Conservation (phyloP, 2,329 filamentous ascomycete species). For the Curvularia eragrostidis region DNA sequence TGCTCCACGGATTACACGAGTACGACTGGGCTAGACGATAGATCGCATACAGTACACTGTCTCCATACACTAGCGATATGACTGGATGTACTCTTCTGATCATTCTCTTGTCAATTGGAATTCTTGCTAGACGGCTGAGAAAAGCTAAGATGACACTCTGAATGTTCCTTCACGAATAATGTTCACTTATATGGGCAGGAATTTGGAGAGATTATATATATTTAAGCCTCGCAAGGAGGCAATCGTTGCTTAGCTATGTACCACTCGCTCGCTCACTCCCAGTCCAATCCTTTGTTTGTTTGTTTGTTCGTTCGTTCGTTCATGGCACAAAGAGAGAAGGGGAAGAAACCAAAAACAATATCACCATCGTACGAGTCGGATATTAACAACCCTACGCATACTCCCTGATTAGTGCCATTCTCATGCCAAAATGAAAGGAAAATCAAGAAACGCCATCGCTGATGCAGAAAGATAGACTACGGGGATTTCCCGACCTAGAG, state of each 20-base stretch:
- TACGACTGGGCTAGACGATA: conserved; percentile 1
- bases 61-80: neutral
- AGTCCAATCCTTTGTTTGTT: neutral
- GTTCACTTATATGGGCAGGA: neutral
- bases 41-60: neutral
- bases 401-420: neutral
- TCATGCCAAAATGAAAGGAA: neutral
- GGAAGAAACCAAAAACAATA: neutral
- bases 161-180: neutral
- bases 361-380: neutral
- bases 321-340: neutral
- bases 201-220: neutral
- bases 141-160: neutral
- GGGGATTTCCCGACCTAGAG: neutral
- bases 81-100: neutral
- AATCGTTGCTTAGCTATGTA: conserved; percentile 7
- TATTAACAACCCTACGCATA: neutral
- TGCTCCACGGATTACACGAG: neutral
- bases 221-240: conserved; percentile 1
- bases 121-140: neutral
- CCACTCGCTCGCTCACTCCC: neutral
- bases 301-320: neutral
- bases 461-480: conserved; percentile 31
- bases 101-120: neutral
- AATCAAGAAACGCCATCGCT: conserved; percentile 37